Base-by-base conservation (phyloP, 1,284 basidiomycete genomes). In the Ustanciosporium gigantosporum region DNA sequence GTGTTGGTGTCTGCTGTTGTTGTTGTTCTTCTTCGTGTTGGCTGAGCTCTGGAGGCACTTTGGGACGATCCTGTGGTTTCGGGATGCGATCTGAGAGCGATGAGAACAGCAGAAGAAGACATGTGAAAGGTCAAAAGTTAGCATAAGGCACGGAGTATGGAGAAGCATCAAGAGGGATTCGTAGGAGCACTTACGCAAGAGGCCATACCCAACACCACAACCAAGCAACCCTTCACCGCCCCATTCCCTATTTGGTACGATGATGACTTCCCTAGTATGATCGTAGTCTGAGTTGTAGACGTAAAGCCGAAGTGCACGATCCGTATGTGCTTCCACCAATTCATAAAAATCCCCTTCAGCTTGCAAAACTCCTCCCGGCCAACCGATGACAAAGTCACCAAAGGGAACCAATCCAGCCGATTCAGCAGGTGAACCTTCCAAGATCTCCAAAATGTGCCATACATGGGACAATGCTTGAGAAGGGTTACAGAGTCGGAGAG, bases 231-330 rank as follows among this genome's bases (percentile, higher is more conserved):
- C 73, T 24, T 76, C 73, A 8, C 73, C 73, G 21, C 73, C 73
- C 73, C 73, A 76, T 22, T 74, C 68, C 4, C 73, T 46, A 38
- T 69, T 69, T 15, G 57, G 56, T 16, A 71, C 61, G 20, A 71
- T 65, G 43, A 78, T 74, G 24, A 73, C 73, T 41, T 78, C 78
- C 17, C 78, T 59, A 7, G 78, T 79, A 15, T 79, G 75, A 41
- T 98, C 92, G 72, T 96, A 94, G 79, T 97, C 94, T 66, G 91
- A 87, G 34, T 92, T 96, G 80, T 97, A 97, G 6, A 97, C 93
- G 76, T 94, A 97, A 21, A 97, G 87, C 31, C 91, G 83, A 29
- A 97, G 79, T 5, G 93, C 90, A 78, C 91, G 92, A 72, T 96
- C 93, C 42, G 90, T 84, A 79, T 97, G 91, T 31, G 87, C 85